Evolutionary conservation across 2,329 filamentous ascomycete species (phyloP).

Genomic region (Ascochyta clinopodiicola): DNA sequence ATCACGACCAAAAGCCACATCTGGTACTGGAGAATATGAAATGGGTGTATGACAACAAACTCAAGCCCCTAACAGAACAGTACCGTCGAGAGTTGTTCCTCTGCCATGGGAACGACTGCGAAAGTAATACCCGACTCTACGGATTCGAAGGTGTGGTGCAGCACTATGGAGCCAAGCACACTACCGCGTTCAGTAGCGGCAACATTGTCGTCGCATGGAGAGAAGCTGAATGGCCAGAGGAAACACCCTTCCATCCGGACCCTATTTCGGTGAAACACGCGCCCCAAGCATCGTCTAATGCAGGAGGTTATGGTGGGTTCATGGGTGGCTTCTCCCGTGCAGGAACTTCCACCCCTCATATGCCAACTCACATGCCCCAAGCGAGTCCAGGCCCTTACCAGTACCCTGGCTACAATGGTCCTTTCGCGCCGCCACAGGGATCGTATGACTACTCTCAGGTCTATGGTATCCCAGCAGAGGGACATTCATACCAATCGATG

Average conservation of each 20-base stretch:
- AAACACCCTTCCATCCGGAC: slow-evolving; percentile 73
- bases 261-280: slow-evolving; percentile 55
- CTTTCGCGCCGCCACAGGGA: slow-evolving; percentile 46
- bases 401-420: slow-evolving; percentile 44
- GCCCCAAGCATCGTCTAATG: slow-evolving; percentile 39
- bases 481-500: slow-evolving; percentile 41
- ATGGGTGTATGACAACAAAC: slow-evolving; percentile 79
- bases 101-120: slow-evolving; percentile 69
- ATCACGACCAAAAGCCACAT: slow-evolving; percentile 56
- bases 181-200: slow-evolving; percentile 70
- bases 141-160: slow-evolving; percentile 81
- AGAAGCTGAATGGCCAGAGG: slow-evolving; percentile 77
- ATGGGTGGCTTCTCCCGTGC: slow-evolving; percentile 48
- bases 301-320: slow-evolving; percentile 37
- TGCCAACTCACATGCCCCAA: slow-evolving; percentile 44
- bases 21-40: slow-evolving; percentile 85
- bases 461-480: slow-evolving; percentile 38
- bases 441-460: slow-evolving; percentile 39
- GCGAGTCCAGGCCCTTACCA: slow-evolving; percentile 47
- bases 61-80: slow-evolving; percentile 72
- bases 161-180: slow-evolving; percentile 85
- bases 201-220: slow-evolving; percentile 79
- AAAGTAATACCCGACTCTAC: slow-evolving; percentile 70
- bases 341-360: slow-evolving; percentile 46
- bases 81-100: slow-evolving; percentile 76